Percentiles rank a stretch among this genome's conserved stretches.
Evolutionary conservation across 805 yeast species (phyloP).

Genomic region (Alloascoidea africana): DNA sequence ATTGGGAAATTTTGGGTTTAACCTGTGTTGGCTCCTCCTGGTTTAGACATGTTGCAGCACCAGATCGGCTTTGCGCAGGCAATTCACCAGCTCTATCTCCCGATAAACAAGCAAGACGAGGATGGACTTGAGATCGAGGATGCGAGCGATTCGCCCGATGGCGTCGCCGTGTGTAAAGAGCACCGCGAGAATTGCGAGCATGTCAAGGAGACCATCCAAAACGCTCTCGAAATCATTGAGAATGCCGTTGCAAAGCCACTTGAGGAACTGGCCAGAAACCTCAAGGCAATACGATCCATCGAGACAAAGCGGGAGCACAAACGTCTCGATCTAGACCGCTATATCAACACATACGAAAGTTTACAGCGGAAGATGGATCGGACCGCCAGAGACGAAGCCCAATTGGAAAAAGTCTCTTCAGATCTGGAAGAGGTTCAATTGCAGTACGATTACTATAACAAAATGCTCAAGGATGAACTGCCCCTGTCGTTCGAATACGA

Average conservation of each 20-base stretch:
- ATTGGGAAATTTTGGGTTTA: neutral
- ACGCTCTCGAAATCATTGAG: neutral
- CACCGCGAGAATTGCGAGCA: neutral
- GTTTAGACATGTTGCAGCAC: neutral
- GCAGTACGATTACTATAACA: conserved; percentile 2
- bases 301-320: neutral
- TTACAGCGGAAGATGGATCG: neutral
- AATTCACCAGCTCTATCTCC: neutral
- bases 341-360: neutral
- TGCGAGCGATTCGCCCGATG: neutral
- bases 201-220: neutral
- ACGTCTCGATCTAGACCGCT: neutral
- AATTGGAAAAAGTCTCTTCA: conserved; percentile 4
- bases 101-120: neutral
- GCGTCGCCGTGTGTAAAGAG: neutral
- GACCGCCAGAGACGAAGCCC: neutral
- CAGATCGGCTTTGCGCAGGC: conserved; percentile 1
- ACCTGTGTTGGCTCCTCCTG: neutral
- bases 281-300: neutral
- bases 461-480: conserved; percentile 1
- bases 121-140: neutral
- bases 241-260: neutral
- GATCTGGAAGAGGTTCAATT: conserved; percentile 7
- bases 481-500: neutral
- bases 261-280: neutral